Base-by-base conservation (phyloP, 768 basidiomycete species). In the Mrakia gelida region DNA sequence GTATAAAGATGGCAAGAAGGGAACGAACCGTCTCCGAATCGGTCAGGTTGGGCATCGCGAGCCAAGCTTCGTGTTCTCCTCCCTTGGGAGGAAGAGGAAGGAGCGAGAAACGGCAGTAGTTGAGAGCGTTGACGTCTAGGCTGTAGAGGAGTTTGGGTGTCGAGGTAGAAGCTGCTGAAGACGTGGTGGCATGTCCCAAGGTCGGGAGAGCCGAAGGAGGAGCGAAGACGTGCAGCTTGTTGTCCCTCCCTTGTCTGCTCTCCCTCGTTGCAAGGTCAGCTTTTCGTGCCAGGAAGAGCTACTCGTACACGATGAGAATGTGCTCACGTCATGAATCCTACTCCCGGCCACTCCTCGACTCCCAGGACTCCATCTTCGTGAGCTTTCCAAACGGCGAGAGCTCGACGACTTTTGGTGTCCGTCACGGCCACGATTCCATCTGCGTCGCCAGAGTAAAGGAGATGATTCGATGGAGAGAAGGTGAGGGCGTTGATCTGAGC, bases 91-190 rank as follows among this genome's bases (percentile, higher is more conserved):
- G 32, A 65, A 80, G 80, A 45, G 81, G 83, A 54, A 92, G 82
- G 3, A 98, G 86, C 10, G 92, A 91, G 84, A 97, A 95, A 2
- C 91, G 89, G 84, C 96, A 98, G 83, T 92, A 98, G 82, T 96
- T 97, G 75, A 98, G 87, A 2, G 96, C 91, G 82, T 99, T 99
- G 78, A 95, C 90, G 81, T 94, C 92, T 83, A 98, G 85, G 0
- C 92, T 91, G 81, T 90, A 91, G 16, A 85, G 82, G 5, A 92
- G 83, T 10, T 82, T 78, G 5, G 92, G 92, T 0, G 84, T 84
- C 0, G 88, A 86, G 10, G 88, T 83, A n/a, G 70, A 56, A 18
- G 71, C 43, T 6, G 74, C 63, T 26, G 71, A 71, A 0, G 88
- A 86, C 2, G 90, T 91, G 4, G 90, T 89, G 26, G 73, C 23